A percentile compares a stretch with the other conserved stretches of the same genome.
Conservation (phyloP, 371 early-diverging fungal species). For the Funneliformis caledonium region DNA sequence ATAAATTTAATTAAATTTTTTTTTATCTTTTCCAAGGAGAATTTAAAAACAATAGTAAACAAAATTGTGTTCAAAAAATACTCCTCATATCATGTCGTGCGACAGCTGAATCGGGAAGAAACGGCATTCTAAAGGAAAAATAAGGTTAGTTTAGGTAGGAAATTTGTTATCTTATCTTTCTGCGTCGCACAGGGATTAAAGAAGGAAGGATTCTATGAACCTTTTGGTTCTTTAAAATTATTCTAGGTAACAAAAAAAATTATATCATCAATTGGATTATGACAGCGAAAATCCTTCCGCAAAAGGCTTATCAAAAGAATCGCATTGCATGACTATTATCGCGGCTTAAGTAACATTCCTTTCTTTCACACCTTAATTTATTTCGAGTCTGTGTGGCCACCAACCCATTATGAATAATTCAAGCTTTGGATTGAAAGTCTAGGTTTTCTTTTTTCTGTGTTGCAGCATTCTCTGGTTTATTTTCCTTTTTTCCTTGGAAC, state of each 20-base stretch:
- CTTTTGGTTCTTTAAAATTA: background rate
- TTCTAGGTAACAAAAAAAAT: no score
- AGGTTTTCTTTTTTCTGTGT: background rate
- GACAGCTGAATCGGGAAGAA: no score
- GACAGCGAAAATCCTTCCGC: background rate
- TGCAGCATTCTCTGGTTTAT: background rate
- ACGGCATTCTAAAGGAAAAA: background rate
- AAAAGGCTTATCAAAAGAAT: slow-evolving; percentile 27
- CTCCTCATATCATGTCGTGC: no score
- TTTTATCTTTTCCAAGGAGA: no score
- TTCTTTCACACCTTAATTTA: background rate
- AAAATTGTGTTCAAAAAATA: no score
- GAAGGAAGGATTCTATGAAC: background rate
- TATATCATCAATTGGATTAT: background rate
- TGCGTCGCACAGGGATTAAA: slow-evolving; percentile 11
- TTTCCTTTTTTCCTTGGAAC: background rate
- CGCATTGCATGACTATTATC: slow-evolving; percentile 12
- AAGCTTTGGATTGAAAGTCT: no score
- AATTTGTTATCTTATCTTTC: slow-evolving; percentile 34
- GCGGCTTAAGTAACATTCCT: slow-evolving; percentile 1
- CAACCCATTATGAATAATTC: background rate
- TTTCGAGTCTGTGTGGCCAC: background rate
- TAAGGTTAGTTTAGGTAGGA: no score
- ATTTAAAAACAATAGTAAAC: no score
- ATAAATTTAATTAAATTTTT: no score